A percentile compares a stretch with the other conserved stretches of the same genome.
Evolutionary conservation across 2,329 filamentous ascomycete species (phyloP).

Genomic region (Trichoderma koningiopsis): DNA sequence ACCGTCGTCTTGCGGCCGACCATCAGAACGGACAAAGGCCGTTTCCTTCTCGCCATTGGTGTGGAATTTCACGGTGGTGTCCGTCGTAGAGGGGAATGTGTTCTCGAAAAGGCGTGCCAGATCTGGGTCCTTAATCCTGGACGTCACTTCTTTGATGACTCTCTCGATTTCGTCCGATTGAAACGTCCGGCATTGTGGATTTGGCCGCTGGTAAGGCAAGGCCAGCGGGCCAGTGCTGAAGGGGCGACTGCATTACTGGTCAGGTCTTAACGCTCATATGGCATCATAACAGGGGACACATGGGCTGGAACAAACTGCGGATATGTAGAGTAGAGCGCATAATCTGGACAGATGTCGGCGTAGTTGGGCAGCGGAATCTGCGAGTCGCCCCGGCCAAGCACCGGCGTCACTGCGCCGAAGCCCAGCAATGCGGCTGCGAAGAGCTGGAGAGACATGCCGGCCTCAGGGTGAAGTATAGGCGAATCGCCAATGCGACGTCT

Average conservation of each 20-base stretch:
- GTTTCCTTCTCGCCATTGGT: conserved; percentile 58
- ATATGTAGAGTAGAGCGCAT: conserved; percentile 43
- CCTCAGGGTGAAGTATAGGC: background rate
- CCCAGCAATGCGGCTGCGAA: conserved; percentile 35
- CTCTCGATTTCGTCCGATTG: conserved; percentile 82
- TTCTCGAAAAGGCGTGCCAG: conserved; percentile 94
- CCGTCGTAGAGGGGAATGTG: conserved; percentile 81
- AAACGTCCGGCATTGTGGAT: conserved; percentile 83
- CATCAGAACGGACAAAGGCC: conserved; percentile 41
- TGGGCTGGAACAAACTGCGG: conserved; percentile 41
- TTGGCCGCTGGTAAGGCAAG: conserved; percentile 85
- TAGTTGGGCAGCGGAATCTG: conserved; percentile 35
- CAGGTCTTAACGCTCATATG: background rate
- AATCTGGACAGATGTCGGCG: conserved; percentile 44
- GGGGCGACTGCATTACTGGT: conserved; percentile 61
- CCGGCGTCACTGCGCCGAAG: conserved; percentile 29
- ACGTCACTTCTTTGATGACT: conserved; percentile 80
- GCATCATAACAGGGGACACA: no score
- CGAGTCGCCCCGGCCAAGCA: conserved; percentile 29
- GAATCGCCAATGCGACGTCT: background rate
- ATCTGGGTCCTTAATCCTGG: conserved; percentile 79
- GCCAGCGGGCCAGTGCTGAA: conserved; percentile 76
- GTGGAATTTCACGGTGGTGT: conserved; percentile 89
- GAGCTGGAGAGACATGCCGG: conserved; percentile 34
- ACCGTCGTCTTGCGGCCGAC: conserved; percentile 49